A percentile compares a stretch with the other conserved stretches of the same genome.
Evolutionary conservation across 1,284 basidiomycete species (phyloP).

Genomic region (Apiotrichum gracile): DNA sequence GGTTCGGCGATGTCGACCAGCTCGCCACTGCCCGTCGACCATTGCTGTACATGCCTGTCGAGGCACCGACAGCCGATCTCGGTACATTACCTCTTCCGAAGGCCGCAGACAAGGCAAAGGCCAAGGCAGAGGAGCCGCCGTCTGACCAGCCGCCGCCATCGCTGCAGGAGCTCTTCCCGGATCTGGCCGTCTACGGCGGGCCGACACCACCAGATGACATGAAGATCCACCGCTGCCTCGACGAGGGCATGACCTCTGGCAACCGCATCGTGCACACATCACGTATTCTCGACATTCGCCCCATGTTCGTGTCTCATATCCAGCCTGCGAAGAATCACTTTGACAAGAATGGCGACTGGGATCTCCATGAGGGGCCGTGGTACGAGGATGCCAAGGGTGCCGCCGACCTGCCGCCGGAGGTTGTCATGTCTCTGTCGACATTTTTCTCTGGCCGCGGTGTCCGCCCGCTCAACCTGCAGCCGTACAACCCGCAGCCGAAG

Average conservation of each 20-base stretch:
- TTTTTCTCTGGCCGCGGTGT: conserved; percentile 41
- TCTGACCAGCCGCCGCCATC: conserved; percentile 17
- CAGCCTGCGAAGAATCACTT: conserved; percentile 50
- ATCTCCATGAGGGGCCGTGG: conserved; percentile 47
- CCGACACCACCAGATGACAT: conserved; percentile 38
- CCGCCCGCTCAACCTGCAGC: conserved; percentile 48
- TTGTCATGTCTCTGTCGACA: conserved; percentile 28
- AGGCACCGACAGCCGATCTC: conserved; percentile 32
- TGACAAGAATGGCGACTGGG: conserved; percentile 44
- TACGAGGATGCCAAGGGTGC: conserved; percentile 47
- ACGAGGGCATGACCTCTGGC: conserved; percentile 48
- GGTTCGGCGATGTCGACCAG: conserved; percentile 31
- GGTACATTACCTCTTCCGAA: conserved; percentile 18
- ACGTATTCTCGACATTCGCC: conserved; percentile 53
- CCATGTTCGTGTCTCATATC: conserved; percentile 54
- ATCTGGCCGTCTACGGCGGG: conserved; percentile 49
- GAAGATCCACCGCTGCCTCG: conserved; percentile 50
- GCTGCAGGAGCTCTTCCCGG: conserved; percentile 52
- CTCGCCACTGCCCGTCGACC: conserved; percentile 28
- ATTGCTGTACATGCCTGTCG: conserved; percentile 29
- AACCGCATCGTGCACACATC: conserved; percentile 51
- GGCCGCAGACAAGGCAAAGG: not conserved
- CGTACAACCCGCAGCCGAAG: conserved; percentile 16
- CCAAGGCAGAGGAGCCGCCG: not conserved
- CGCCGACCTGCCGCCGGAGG: conserved; percentile 31